A percentile compares a stretch with the other conserved stretches of the same genome.
Conservation (phyloP, 805 yeast genomes). For the Myxozyma nipponensis region DNA sequence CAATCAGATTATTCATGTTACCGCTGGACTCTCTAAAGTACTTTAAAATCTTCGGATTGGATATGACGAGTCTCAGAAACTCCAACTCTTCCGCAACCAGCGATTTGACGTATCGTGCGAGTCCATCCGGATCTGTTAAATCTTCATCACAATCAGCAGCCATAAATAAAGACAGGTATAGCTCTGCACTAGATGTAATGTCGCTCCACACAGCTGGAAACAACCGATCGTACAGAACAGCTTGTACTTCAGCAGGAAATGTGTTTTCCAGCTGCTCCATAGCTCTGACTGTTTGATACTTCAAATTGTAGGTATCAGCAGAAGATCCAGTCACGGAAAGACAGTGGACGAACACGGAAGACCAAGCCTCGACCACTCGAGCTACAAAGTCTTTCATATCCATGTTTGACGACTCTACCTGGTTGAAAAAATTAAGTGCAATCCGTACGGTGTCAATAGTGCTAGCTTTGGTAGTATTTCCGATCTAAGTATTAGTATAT, state of each 20-base stretch:
- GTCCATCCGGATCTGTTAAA: constrained; percentile 23
- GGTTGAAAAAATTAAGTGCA: constrained; percentile 22
- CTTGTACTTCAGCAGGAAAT: constrained; percentile 15
- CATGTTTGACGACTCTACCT: constrained; percentile 8
- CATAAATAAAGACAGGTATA: constrained; percentile 6
- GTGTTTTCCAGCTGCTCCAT: constrained; percentile 21
- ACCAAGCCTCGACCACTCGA: constrained; percentile 18
- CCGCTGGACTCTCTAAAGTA: constrained; percentile 3
- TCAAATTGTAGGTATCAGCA: constrained; percentile 18
- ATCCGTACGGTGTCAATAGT: constrained; percentile 23
- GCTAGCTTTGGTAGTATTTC: constrained; percentile 16
- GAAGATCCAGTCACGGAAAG: background rate
- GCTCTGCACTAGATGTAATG: background rate
- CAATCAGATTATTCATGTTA: constrained; percentile 6
- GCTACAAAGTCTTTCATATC: constrained; percentile 10
- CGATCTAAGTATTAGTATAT: constrained; percentile 9
- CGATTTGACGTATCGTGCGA: constrained; percentile 3
- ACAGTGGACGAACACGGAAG: constrained; percentile 6
- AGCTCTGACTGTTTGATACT: constrained; percentile 8
- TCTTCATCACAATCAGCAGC: constrained; percentile 15
- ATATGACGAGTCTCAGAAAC: constrained; percentile 7
- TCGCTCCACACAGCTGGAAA: constrained; percentile 25
- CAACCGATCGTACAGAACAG: constrained; percentile 1
- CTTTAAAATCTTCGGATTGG: constrained; percentile 5
- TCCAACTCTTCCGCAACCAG: constrained; percentile 22